Evolutionary conservation across 345 rosid species (phyloP).

Genomic region (Odontarrhena argentea): DNA sequence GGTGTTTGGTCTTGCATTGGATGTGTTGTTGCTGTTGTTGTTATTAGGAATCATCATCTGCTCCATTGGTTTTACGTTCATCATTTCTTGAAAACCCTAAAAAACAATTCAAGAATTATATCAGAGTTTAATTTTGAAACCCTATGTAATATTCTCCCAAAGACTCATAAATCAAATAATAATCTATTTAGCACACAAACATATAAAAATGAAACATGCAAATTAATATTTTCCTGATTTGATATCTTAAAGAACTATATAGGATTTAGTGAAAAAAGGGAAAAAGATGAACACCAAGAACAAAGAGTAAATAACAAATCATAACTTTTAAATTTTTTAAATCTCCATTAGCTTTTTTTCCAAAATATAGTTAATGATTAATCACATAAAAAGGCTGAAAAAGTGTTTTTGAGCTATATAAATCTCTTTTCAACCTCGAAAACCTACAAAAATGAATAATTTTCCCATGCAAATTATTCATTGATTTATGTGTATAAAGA

Average conservation of each 20-base stretch:
- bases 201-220: constrained; percentile 25
- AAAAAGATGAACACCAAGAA: constrained; percentile 32
- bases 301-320: constrained; percentile 31
- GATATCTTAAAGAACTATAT: neutral
- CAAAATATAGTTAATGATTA: constrained; percentile 12
- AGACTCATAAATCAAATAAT: neutral
- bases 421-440: constrained; percentile 21
- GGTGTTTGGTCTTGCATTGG: constrained; percentile 35
- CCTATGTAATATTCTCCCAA: neutral
- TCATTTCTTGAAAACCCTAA: constrained; percentile 45
- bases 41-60: constrained; percentile 38
- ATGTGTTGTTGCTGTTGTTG: constrained; percentile 26
- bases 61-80: constrained; percentile 45
- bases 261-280: neutral
- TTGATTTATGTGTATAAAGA: constrained; percentile 6
- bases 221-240: constrained; percentile 1
- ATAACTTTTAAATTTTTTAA: constrained; percentile 17
- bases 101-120: constrained; percentile 1
- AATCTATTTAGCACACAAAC: neutral
- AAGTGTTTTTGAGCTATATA: constrained; percentile 19
- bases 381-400: constrained; percentile 32
- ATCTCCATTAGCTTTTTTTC: neutral
- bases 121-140: constrained; percentile 16
- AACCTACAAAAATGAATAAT: constrained; percentile 16
- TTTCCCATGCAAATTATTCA: constrained; percentile 29